Conservation (phyloP, 2,329 filamentous ascomycete genomes). For the Tothia fuscella region DNA sequence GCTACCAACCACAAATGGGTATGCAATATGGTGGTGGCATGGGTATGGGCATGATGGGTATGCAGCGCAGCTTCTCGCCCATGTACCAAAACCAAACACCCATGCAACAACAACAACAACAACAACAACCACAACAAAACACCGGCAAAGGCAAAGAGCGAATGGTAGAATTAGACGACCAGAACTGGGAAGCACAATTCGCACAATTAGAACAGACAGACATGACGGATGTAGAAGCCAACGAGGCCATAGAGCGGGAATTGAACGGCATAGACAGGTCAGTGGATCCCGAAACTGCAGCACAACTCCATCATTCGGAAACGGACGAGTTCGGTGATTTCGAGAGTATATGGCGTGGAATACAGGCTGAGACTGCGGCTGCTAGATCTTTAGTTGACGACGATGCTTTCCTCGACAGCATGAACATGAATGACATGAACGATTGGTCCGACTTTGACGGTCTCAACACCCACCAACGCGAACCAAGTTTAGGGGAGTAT, state of each 20-base stretch:
- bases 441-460: slow-evolving; percentile 71
- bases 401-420: slow-evolving; percentile 47
- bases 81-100: slow-evolving; percentile 26
- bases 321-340: slow-evolving; percentile 74
- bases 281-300: slow-evolving; percentile 33
- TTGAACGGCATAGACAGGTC: slow-evolving; percentile 81
- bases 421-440: slow-evolving; percentile 50
- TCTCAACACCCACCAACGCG: slow-evolving; percentile 57
- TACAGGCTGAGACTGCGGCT: slow-evolving; percentile 62
- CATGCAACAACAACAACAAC: slow-evolving; percentile 18
- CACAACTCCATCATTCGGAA: slow-evolving; percentile 45
- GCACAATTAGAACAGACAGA: slow-evolving; percentile 68
- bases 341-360: slow-evolving; percentile 77
- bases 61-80: slow-evolving; percentile 33
- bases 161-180: slow-evolving; percentile 83
- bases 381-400: slow-evolving; percentile 57
- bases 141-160: slow-evolving; percentile 72
- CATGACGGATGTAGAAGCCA: slow-evolving; percentile 43
- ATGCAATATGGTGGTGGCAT: slow-evolving; percentile 34
- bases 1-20: slow-evolving; percentile 32
- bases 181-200: slow-evolving; percentile 95
- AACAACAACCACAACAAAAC: slow-evolving; percentile 18
- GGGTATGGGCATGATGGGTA: slow-evolving; percentile 44
- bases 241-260: slow-evolving; percentile 70
- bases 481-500: slow-evolving; percentile 77